Evolutionary conservation across 2,329 filamentous ascomycete genomes (phyloP).

Genomic region (Hortaea sp.): DNA sequence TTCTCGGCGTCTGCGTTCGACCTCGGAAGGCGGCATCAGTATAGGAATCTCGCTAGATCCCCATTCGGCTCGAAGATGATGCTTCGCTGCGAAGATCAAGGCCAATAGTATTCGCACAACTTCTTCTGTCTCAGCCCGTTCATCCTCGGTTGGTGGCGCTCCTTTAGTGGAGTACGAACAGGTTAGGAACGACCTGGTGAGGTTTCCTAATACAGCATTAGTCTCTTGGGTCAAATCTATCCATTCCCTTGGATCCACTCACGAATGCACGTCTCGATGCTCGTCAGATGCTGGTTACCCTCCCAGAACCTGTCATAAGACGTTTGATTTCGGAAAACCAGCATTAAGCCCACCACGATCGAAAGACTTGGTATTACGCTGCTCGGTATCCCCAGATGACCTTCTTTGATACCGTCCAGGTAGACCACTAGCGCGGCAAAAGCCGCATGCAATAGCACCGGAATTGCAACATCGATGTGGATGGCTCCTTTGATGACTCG

Average conservation of each 20-base stretch:
- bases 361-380: constrained; percentile 53
- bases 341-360: constrained; percentile 58
- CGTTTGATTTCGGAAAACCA: constrained; percentile 57
- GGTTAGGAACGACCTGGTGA: constrained; percentile 47
- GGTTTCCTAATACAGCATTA: constrained; percentile 32
- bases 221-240: constrained; percentile 37
- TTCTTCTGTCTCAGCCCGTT: constrained; percentile 49
- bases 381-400: constrained; percentile 44
- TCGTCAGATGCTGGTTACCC: constrained; percentile 39
- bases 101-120: constrained; percentile 50
- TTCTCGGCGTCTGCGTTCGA: constrained; percentile 18
- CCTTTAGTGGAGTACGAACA: constrained; percentile 28
- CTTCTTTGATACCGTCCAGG: constrained; percentile 36
- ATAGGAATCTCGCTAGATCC: constrained; percentile 32
- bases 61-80: constrained; percentile 55
- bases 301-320: constrained; percentile 56
- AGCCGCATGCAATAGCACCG: constrained; percentile 47
- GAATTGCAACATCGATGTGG: constrained; percentile 47
- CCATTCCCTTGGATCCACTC: constrained; percentile 30
- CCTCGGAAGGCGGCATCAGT: constrained; percentile 12
- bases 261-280: constrained; percentile 45
- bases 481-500: constrained; percentile 56
- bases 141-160: constrained; percentile 27
- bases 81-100: constrained; percentile 53
- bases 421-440: constrained; percentile 51